Base-by-base conservation (phyloP, 192 early-diverging fungal genomes). In the Coemansia sp. region DNA sequence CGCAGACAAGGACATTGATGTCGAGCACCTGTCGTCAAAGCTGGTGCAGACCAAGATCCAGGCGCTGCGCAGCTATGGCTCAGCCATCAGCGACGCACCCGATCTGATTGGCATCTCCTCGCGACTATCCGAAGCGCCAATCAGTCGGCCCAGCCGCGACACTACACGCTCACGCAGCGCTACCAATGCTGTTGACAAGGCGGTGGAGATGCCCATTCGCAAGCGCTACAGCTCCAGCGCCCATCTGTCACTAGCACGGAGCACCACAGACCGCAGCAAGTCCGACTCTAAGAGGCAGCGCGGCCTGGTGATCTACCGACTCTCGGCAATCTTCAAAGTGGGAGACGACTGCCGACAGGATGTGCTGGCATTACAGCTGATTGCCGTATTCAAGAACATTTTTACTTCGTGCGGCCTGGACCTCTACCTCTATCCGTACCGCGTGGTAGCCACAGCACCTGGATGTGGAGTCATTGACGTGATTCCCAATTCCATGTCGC, bases 341-440 rank as follows among this genome's bases (percentile, higher is more conserved):
- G 97, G 97, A 62, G 97, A 99, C 66, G 96, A 99, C 81, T 99
- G 97, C 82, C 89, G 97, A 31, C 97, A 99, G 79, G 97, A 99
- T 73, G 92, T 99, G 18, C 85, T 99, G 65, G 96, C 97, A 3
- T 76, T 99, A 53, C 97, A 99, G 83, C 84, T 99, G 67, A 97
- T 99, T 83, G 92, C 92, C 1, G 89, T 96, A 35, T 99, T 97
- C 84, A 97, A 98, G 68, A 94, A 91, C 79, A 96, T 99, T 46
- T 95, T 96, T 59, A 87, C 90, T 0, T 88, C 86, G 34, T 89
- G 90, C 23, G 96, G 94, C 4, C 79, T 98, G 50, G 96, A 99
- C 73, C 80, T 99, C 59, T 98, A 99, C 78, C 74, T 97, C 55
- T 98, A 88, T 70, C 97, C 97, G 10, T 99, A 99, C 72, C 88